phyloP scores from a whole-genome alignment of 2,329 filamentous ascomycete species.

The Xenosphaeropsis pyriputrescens region DNA sequence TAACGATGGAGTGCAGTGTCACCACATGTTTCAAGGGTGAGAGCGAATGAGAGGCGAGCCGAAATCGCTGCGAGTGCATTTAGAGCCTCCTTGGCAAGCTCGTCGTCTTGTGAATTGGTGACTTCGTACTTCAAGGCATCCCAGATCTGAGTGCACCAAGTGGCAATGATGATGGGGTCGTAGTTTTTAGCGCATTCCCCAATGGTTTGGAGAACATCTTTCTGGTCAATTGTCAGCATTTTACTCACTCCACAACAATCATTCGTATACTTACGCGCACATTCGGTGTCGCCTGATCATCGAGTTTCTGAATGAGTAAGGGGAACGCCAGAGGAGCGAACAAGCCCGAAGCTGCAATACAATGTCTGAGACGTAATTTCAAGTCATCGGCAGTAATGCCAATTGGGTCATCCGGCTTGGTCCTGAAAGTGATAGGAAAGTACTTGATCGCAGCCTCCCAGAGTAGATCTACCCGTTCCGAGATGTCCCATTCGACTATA shows the following conservation, averaged over 20 bases:
- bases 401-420: constrained; percentile 1
- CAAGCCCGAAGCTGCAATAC: background rate
- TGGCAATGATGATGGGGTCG: constrained; percentile 4
- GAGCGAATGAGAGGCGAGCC: constrained; percentile 1
- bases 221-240: background rate
- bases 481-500: constrained; percentile 2
- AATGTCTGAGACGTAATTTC: constrained; percentile 1
- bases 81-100: constrained; percentile 13
- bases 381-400: constrained; percentile 2
- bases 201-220: constrained; percentile 4
- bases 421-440: constrained; percentile 3
- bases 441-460: constrained; percentile 1
- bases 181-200: constrained; percentile 5
- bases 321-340: constrained; percentile 1
- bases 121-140: constrained; percentile 18
- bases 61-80: constrained; percentile 10
- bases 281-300: constrained; percentile 1
- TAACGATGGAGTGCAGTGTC: constrained; percentile 2
- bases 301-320: constrained; percentile 2
- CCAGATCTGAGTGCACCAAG: constrained; percentile 14
- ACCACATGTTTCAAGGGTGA: constrained; percentile 2
- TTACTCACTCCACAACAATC: too few relatives aligned
- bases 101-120: constrained; percentile 16
- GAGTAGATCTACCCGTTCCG: background rate
- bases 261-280: constrained; percentile 2